Base-by-base conservation (phyloP, 139 green algal genomes). In the Micractinium conductrix region DNA sequence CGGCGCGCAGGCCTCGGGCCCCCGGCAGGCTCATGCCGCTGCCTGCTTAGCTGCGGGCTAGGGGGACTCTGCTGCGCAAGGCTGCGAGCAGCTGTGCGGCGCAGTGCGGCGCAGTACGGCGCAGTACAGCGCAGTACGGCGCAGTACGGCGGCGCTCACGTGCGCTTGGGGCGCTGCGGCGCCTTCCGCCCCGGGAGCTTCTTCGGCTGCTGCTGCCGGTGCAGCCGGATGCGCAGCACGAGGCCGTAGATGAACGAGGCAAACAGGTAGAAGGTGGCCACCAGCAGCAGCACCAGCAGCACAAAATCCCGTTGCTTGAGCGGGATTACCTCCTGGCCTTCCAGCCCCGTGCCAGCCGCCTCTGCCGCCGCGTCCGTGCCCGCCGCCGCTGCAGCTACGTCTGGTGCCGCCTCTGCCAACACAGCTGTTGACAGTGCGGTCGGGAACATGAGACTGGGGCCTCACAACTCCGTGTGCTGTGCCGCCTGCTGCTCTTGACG, bases 271-370 rank as follows among this genome's bases (percentile, higher is more conserved):
- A 81, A 80, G 8, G 81, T 17, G 2, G 81, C 81, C 44, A 81
- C n/a, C 3, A 86, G 12, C 65, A 86, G 42, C 19, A 86, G 69
- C 42, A 86, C 48, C 42, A 79, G 62, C 10, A 86, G 45, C 55
- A 86, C 19, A 65, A 86, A 78, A 60, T 86, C 81, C 1, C n/a
- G 58, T 33, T 72, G 73, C 42, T 70, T 72, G 9, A 86, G 33
- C 14, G 68, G n/a, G 19, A 81, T 12, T n/a, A 86, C 81, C 48
- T 86, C 69, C 69, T 80, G 63, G 4, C 42, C 62, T n/a, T 30
- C 45, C 24, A 9, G 60, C 60, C 8, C n/a, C 43, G 38, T 33
- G 38, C 69, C 38, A 5, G 17, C 63, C 4, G 69, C 4, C 38
- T 30, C 70, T 38, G 40, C 24, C 28, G 70, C 42, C 9, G 40